Evolutionary conservation across 148 eudicot species (phyloP), one percentile per base, ranked within the genome.

Genomic region (Polygonum maritimum): DNA sequence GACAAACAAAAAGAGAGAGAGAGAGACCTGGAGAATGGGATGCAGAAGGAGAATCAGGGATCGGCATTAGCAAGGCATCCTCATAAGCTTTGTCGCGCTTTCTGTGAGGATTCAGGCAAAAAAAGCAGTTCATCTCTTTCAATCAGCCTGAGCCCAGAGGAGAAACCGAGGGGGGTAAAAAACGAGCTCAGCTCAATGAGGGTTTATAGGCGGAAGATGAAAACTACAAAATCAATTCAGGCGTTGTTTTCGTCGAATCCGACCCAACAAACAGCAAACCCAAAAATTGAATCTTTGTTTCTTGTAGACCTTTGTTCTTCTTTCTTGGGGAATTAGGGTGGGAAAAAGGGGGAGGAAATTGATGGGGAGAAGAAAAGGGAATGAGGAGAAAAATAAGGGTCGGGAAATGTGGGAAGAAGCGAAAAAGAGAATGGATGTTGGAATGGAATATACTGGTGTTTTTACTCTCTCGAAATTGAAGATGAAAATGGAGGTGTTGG

Each of bases 111-210:
- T 49, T 81, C 49, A 88, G 74, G 81, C 98, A 94, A 76, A 87
- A 84, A 83, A 90, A 94, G 69, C 90, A 87, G 82, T 81, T 77
- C 96, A 91, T 87, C 79, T 76, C 60, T 1, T 6, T 15, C 4
- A 57, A 57, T 19, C 63, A 57, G 22, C 19, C n/a, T 65, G 41
- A 65, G 36, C 71, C 69, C 69, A 63, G 69, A 60, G 38, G 69
- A 62, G 71, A 36, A 14, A 44, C 36, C 31, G 31, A 26, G 31
- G 6, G 41, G 31, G 31, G 31, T 8, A 31, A 67, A 60, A 14
- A 60, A 60, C 5, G 3, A 9, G 36, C 5, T 12, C 19, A 12
- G 44, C 31, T 26, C 31, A 26, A 26, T 26, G 31, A 26, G 31
- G 31, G 31, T 26, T 26, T 26, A 0, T 26, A 26, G 31, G 31